These are phyloP conservation scores for Polygonum aviculare DNA, from an alignment of 148 eudicot species.

Conservation along the genomic window DNA sequence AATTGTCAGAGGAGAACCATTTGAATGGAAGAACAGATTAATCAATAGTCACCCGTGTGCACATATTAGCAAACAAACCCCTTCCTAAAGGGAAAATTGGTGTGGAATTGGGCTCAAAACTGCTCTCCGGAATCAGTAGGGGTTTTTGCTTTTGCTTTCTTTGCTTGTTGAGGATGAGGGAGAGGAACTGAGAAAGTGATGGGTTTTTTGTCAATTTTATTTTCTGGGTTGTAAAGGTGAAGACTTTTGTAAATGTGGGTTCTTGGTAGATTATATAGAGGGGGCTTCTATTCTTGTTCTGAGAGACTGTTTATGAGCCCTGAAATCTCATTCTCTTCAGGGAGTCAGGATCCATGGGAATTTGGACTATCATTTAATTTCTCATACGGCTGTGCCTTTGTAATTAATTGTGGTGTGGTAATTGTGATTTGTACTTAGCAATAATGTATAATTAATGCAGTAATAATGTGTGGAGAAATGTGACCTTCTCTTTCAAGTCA, in stretches of 20 bases:
- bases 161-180: background rate
- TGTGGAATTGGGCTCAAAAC: background rate
- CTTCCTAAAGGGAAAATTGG: background rate
- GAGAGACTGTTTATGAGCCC: background rate
- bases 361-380: background rate
- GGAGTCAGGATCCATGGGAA: background rate
- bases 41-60: conserved; percentile 5
- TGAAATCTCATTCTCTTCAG: background rate
- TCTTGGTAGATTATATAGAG: background rate
- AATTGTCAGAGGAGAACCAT: conserved; percentile 12
- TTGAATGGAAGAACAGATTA: conserved; percentile 5
- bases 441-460: background rate
- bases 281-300: background rate
- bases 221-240: background rate
- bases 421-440: conserved; percentile 2
- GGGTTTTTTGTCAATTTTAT: background rate
- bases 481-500: conserved; percentile 1
- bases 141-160: background rate
- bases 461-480: background rate
- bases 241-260: background rate
- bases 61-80: background rate
- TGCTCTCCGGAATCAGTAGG: conserved; percentile 1
- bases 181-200: background rate
- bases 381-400: background rate
- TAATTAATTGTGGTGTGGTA: background rate